Evolutionary conservation across 495 filamentous ascomycete genomes (phyloP), one percentile per base, ranked within the genome.

Genomic region (Podospora pseudocomata): DNA sequence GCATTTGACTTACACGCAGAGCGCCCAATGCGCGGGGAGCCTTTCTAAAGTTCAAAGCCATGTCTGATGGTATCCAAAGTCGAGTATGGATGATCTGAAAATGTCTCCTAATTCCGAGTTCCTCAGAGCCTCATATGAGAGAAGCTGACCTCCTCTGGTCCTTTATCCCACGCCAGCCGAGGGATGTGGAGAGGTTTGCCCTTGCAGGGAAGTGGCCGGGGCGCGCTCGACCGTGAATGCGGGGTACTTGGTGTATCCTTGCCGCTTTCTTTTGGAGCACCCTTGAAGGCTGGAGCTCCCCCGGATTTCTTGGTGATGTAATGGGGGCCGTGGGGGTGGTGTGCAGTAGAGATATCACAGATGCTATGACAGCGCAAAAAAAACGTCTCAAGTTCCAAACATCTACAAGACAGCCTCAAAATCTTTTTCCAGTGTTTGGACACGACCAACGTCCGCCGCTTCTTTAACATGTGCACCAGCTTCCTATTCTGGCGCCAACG

Each of bases 1-100:
- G 34, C 60, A 39, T 3, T 32, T 32, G 60, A 78, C 84, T 74
- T 79, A 88, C 87, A 77, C 81, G 84, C 26, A 87, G 72, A 68
- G 82, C 82, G 53, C 81, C 80, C 63, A 87, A 69, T 20, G 72
- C 76, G 54, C 73, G 71, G 39, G 73, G 75, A 18, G 71, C 67
- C 4, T 63, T 73, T 63, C 74, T 68, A 19, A 76, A 53, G 26
- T 72, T 77, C 65, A 76, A 30, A 16, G 75, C 71, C 75, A 77
- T 73, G 34, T 71, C 26, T 66, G 55, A 15, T 54, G 55, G 23
- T 66, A 16, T 65, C 55, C 55, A 58, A 39, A 30, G 7, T 49
- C 13, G 39, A 2, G 2, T 13, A 15, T 61, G 28, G 67, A 62
- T 44, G 63, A 5, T 63, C 57, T 60, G 60, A 32, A 1, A n/a